These are phyloP conservation scores for Neocallimastix lanati DNA, from an alignment of 192 early-diverging fungal species.

Conservation along the genomic window DNA sequence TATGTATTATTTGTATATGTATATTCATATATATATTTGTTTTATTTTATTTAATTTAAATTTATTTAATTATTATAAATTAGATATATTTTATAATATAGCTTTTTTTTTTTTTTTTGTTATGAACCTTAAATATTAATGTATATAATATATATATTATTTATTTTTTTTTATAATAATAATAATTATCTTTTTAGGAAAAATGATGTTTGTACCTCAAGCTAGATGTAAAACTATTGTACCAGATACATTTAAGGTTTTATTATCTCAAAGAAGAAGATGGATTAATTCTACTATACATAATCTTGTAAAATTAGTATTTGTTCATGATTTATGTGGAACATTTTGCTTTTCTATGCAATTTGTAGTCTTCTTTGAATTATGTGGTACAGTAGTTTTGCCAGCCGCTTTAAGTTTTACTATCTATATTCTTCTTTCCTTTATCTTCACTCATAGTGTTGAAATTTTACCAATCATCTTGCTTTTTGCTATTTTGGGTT, in stretches of 20 bases:
- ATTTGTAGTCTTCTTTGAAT: conserved; percentile 41
- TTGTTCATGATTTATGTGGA: conserved; percentile 84
- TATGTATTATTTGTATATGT: too few species aligned
- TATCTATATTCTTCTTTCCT: conserved; percentile 48
- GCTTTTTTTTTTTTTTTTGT: too few species aligned
- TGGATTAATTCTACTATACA: conserved; percentile 98
- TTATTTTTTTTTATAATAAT: too few species aligned
- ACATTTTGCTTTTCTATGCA: conserved; percentile 88
- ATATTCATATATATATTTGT: too few species aligned
- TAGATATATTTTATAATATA: too few species aligned
- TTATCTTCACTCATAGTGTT: conserved; percentile 42
- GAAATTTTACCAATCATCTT: conserved; percentile 71
- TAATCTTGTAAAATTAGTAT: conserved; percentile 78
- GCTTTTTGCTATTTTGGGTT: conserved; percentile 66
- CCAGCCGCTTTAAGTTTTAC: conserved; percentile 55
- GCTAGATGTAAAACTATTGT: conserved; percentile 65
- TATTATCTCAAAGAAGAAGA: conserved; percentile 72
- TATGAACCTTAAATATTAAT: too few species aligned
- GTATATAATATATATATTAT: too few species aligned
- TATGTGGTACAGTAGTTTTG: conserved; percentile 53
- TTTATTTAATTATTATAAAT: too few species aligned
- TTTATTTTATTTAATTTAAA: too few species aligned
- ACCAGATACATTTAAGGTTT: conserved; percentile 51
- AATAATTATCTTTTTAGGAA: conserved; percentile 60
- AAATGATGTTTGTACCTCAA: conserved; percentile 61